Base-by-base conservation (phyloP, 2,329 filamentous ascomycete genomes). In the Mollisiaceae sp. region DNA sequence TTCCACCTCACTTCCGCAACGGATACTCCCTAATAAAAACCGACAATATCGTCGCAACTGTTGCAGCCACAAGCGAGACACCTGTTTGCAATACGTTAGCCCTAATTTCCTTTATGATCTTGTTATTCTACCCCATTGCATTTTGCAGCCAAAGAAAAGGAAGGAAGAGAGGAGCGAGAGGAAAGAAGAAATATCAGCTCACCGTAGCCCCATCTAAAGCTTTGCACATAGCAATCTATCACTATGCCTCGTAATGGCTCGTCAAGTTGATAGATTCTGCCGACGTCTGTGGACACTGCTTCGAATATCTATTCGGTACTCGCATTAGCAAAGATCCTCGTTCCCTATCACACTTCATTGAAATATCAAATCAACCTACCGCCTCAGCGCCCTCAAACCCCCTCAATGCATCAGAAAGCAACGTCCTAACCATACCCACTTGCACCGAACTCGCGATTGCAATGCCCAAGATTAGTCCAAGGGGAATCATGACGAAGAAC, bases 321-420 rank as follows among this genome's bases (percentile, higher is more conserved):
- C 43, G 15, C n/a, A 8, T 35, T 24, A n/a, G n/a, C n/a, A n/a
- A n/a, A n/a, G n/a, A n/a, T n/a, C n/a, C n/a, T n/a, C n/a, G n/a
- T n/a, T n/a, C n/a, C n/a, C n/a, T n/a, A n/a, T n/a, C n/a, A n/a
- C n/a, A n/a, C n/a, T n/a, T n/a, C n/a, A n/a, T n/a, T n/a, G n/a
- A n/a, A n/a, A n/a, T n/a, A n/a, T n/a, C n/a, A n/a, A n/a, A n/a
- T n/a, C n/a, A 54, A 54, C 50, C 4, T 24, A 54, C 50, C 4
- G 11, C 50, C 9, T 27, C 50, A 54, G 50, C 50, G 32, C 50
- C 50, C 14, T 54, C 50, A 54, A 54, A 27, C 24, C 50, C 50
- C 2, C 22, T 54, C 50, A 54, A 54, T 4, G 24, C 22, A 15
- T 54, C 27, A 14, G 11, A 8, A 27, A 54, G 27, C 50, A 54